Percentiles rank a stretch among this genome's conserved stretches.
These are phyloP conservation scores for Fraxinus excelsior DNA, from an alignment of 257 asterid species.

Conservation along the genomic window DNA sequence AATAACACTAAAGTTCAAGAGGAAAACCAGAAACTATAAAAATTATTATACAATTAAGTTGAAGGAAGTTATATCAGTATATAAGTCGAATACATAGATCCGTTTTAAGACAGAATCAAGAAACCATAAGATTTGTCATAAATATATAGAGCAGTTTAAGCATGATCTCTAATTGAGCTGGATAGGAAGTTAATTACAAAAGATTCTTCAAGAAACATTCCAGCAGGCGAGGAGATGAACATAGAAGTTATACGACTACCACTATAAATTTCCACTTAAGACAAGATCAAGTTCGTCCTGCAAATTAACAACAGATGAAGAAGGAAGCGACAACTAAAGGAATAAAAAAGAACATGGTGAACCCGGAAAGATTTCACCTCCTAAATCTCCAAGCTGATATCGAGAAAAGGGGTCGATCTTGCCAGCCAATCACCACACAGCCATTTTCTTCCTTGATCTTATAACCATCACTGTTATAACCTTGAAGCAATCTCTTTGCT, in stretches of 20 bases:
- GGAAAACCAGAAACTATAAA: background rate
- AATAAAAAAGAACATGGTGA: background rate
- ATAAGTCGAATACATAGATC: background rate
- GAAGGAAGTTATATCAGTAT: background rate
- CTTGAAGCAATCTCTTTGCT: constrained; percentile 74
- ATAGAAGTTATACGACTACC: background rate
- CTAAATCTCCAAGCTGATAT: constrained; percentile 88
- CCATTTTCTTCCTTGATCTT: constrained; percentile 87
- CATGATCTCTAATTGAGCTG: background rate
- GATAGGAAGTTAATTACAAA: background rate
- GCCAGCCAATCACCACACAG: constrained; percentile 85
- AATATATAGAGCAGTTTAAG: background rate
- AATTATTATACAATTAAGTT: background rate
- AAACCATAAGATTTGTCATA: background rate
- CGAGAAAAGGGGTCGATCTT: constrained; percentile 80
- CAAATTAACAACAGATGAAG: constrained; percentile 15
- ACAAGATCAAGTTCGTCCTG: constrained; percentile 22
- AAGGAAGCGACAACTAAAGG: background rate
- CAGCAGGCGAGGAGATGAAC: background rate
- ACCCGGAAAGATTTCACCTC: constrained; percentile 42
- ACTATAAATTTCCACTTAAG: constrained; percentile 29
- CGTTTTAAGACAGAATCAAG: background rate
- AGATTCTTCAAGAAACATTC: background rate
- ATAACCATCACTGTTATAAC: constrained; percentile 75
- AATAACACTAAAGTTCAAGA: no score